Evolutionary conservation across 176 grass and related monocot genomes (phyloP), one percentile per base, ranked within the genome.

Genomic region (Musa troglodytarum): DNA sequence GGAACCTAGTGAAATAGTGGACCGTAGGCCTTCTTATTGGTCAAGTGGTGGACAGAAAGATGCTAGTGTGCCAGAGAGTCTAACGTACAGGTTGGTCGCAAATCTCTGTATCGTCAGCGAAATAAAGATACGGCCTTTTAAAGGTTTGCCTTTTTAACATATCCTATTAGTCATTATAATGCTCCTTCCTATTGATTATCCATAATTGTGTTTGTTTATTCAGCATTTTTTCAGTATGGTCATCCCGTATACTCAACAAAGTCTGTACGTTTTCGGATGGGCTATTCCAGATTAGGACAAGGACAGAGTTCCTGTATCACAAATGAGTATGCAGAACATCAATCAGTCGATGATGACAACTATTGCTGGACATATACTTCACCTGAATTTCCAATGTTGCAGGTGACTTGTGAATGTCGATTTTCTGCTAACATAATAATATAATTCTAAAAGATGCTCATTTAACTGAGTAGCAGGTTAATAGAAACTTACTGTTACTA

Each of bases 321-420:
- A 1, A 22, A 69, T 49, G 77, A 83, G 15, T 54, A 87, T 81
- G 34, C 49, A 50, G 87, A 80, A 50, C 80, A 80, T 68, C 54
- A 55, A 11, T 68, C 65, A 59, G 68, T 84, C n/a, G 79, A 65
- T 63, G 78, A 89, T 57, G 80, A 98, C 23, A 91, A 89, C 71
- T 93, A 91, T 24, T 21, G 78, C 12, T 98, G 90, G 94, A 89
- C 78, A 16, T 98, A 98, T 75, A 87, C 83, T 15, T 98, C 94
- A 10, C 90, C 90, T 20, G 85, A 89, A 63, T 93, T 87, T 79
- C 84, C 82, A 17, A 89, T 98, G 88, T 23, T 81, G n/a, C 90
- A 91, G 88, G 94, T 89, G 50, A 85, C 78, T 73, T 70, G 17
- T 53, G 51, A 14, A 11, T 56, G 25, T 29, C 9, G 3, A 56